Conservation (phyloP, 2,329 filamentous ascomycete genomes). For the Metarhizium robertsii region DNA sequence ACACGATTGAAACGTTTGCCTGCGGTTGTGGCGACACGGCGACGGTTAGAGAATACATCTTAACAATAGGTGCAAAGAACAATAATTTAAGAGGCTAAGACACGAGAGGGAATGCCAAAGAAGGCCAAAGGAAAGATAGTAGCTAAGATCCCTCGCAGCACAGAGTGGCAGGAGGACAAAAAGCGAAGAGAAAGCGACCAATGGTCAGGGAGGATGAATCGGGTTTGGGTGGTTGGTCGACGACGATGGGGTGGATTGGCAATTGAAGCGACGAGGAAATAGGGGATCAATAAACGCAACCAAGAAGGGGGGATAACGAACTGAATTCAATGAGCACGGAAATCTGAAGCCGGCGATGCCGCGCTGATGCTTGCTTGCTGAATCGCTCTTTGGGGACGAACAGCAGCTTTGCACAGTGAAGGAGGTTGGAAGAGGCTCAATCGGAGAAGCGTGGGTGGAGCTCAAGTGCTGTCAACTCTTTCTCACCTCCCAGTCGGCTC, state of each 20-base stretch:
- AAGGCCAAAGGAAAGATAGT: conserved; percentile 15
- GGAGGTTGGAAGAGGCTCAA: conserved; percentile 6
- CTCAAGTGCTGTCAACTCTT: neutral
- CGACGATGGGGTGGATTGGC: conserved; percentile 5
- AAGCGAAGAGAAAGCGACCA: conserved; percentile 8
- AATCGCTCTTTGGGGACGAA: neutral
- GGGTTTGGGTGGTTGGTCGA: neutral
- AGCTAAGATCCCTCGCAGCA: conserved; percentile 5
- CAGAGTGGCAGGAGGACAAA: conserved; percentile 9
- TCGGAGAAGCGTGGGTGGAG: conserved; percentile 7
- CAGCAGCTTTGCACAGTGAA: conserved; percentile 5
- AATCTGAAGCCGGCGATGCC: conserved; percentile 13
- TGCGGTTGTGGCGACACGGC: conserved; percentile 41
- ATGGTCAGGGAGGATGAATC: conserved; percentile 1
- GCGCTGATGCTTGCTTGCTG: conserved; percentile 12
- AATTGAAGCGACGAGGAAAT: conserved; percentile 5
- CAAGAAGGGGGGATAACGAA: conserved; percentile 19
- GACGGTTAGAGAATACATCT: conserved; percentile 47
- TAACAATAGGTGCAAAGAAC: conserved; percentile 18
- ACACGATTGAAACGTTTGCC: conserved; percentile 22
- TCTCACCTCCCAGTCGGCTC: neutral
- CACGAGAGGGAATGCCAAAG: conserved; percentile 17
- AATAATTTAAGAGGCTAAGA: conserved; percentile 13
- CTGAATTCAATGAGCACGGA: conserved; percentile 21
- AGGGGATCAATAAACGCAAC: conserved; percentile 8